A percentile compares a stretch with the other conserved stretches of the same genome.
Evolutionary conservation across 2,329 filamentous ascomycete genomes (phyloP).

Genomic region (Penicillium sp.): DNA sequence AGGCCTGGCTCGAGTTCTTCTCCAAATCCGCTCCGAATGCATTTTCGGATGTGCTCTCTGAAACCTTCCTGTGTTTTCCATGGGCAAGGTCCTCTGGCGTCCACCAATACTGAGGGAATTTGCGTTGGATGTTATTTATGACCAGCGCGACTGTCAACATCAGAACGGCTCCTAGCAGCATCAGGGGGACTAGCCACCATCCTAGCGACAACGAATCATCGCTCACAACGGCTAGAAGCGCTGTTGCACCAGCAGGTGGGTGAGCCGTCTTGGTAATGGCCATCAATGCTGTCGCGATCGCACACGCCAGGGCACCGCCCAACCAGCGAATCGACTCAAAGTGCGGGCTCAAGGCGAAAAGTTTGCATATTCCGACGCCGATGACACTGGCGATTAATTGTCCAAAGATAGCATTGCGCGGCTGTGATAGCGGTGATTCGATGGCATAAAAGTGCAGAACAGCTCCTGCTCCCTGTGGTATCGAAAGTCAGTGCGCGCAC

Average conservation of each 20-base stretch:
- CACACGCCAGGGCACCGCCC: slow-evolving; percentile 63
- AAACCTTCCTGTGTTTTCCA: not conserved
- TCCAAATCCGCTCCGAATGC: not conserved
- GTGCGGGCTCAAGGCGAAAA: slow-evolving; percentile 54
- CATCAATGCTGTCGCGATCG: slow-evolving; percentile 62
- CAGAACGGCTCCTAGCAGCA: slow-evolving; percentile 57
- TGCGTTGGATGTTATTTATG: slow-evolving; percentile 65
- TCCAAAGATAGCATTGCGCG: slow-evolving; percentile 65
- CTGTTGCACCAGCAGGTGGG: slow-evolving; percentile 71
- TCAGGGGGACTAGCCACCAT: slow-evolving; percentile 65
- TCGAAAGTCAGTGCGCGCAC: not conserved
- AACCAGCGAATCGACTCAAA: slow-evolving; percentile 58
- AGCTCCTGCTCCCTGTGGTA: slow-evolving; percentile 62
- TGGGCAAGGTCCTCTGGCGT: slow-evolving; percentile 28
- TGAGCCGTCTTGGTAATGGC: slow-evolving; percentile 67
- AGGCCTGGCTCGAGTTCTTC: not conserved
- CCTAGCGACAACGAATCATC: slow-evolving; percentile 53
- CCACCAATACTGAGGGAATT: slow-evolving; percentile 68
- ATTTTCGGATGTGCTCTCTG: not conserved
- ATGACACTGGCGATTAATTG: slow-evolving; percentile 60
- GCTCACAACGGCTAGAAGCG: slow-evolving; percentile 63
- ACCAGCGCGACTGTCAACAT: slow-evolving; percentile 62
- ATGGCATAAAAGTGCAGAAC: slow-evolving; percentile 72
- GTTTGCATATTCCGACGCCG: slow-evolving; percentile 60
- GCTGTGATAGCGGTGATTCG: slow-evolving; percentile 68